Evolutionary conservation across 768 basidiomycete genomes (phyloP), one percentile per base, ranked within the genome.

Genomic region (Saitozyma sp.): DNA sequence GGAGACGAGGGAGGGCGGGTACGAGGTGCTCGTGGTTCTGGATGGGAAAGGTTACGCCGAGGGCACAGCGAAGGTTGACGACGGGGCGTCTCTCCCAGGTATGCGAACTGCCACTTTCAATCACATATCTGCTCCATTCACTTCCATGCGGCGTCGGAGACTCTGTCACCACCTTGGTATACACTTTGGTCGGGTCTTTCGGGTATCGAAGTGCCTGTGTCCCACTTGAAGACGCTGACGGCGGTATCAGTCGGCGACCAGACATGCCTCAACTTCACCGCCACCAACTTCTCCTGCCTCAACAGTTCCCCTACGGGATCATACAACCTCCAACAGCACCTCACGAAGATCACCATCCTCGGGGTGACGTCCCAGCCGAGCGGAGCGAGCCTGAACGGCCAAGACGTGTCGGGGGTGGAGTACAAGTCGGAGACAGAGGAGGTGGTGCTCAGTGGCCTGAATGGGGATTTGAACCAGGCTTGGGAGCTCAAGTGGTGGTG

Each of bases 31-130:
- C 40, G 82, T 88, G 1, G 84, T 86, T 1, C 83, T 85, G 56
- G 80, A 83, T 20, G 67, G 68, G 10, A 77, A 80, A 42, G 85
- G 85, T 0, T 61, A 72, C 7, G 88, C 88, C 0, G 83, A 81
- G 50, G 89, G 89, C 0, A 78, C 82, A 37, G 85, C 86, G 0
- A 88, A 87, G 71, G 65, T 90, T 17, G 89, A 90, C 72, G 89
- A 90, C 69, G 89, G 89, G 9, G 82, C 85, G 42, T 86, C 82
- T 67, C 72, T 83, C 85, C 85, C 19, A 6, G 85, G 86, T n/a
- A 83, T 84, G n/a, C 82, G 83, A 4, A 83, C 80, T 9, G 41
- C 10, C 10, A 38, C 5, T 7, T 52, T 19, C 17, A 16, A 10
- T 14, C 16, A 17, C 17, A n/a, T 13, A 54, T 52, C 52, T 13